Percentiles rank a stretch among this genome's conserved stretches.
Conservation (phyloP, 2,329 filamentous ascomycete genomes). For the Penicillium sclerotigenum region DNA sequence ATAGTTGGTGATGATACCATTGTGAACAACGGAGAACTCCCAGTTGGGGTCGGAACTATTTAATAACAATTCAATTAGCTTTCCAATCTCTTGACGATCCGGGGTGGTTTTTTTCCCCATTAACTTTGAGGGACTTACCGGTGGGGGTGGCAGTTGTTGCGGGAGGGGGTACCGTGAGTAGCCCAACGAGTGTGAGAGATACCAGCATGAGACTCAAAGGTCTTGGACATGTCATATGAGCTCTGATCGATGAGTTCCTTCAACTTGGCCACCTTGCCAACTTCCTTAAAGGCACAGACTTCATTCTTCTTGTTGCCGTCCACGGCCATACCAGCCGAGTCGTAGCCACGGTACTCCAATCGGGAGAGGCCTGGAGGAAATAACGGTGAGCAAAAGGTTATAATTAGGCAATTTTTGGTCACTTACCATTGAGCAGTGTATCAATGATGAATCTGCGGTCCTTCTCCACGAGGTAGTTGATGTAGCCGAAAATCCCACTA, state of each 20-base stretch:
- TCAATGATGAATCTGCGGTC: slow-evolving; percentile 95
- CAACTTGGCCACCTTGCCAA: slow-evolving; percentile 97
- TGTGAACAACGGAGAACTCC: slow-evolving; percentile 98
- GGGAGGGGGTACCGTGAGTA: slow-evolving; percentile 91
- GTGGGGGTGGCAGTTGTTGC: slow-evolving; percentile 96
- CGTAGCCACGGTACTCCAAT: slow-evolving; percentile 98
- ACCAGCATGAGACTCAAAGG: slow-evolving; percentile 96
- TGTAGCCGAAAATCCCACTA: slow-evolving; percentile 71
- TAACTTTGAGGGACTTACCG: slow-evolving; percentile 57
- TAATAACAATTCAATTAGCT: background rate
- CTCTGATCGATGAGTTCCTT: slow-evolving; percentile 85
- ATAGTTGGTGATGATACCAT: slow-evolving; percentile 99
- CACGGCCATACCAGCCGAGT: slow-evolving; percentile 91
- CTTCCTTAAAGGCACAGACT: slow-evolving; percentile 96
- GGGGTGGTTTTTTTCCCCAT: background rate
- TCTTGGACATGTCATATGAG: slow-evolving; percentile 81
- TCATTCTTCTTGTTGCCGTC: slow-evolving; percentile 99
- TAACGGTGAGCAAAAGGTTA: slow-evolving; percentile 4
- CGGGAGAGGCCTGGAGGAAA: slow-evolving; percentile 72
- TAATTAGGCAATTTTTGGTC: too few species aligned
- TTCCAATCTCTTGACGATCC: background rate
- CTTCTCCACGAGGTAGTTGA: slow-evolving; percentile 99
- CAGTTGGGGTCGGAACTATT: slow-evolving; percentile 83
- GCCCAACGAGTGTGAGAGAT: slow-evolving; percentile 99
- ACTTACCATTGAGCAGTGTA: slow-evolving; percentile 85